phyloP scores from a whole-genome alignment of 129 eudicot species.

The Artemisia tridentata region DNA sequence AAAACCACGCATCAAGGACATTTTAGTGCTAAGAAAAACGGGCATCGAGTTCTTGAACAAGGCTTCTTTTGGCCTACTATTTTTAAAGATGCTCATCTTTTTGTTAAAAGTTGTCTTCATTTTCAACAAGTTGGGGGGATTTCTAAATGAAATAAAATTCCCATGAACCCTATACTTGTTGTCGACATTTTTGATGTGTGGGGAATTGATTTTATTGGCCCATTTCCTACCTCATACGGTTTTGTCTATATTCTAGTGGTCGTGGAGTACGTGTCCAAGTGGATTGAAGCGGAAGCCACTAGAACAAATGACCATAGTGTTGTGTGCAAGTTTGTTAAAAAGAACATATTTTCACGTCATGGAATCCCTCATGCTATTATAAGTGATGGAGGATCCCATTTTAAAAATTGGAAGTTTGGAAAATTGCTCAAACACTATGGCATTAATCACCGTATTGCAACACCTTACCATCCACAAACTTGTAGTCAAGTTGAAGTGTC shows the following conservation, averaged over 20 bases:
- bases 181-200: constrained; percentile 6
- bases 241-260: background rate
- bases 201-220: constrained; percentile 7
- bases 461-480: background rate
- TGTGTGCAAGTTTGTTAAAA: background rate
- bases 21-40: background rate
- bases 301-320: background rate
- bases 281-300: background rate
- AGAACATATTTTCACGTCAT: background rate
- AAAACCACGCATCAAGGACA: too few relatives aligned
- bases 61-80: constrained; percentile 6
- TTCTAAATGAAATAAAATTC: background rate
- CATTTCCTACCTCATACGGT: background rate
- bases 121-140: background rate
- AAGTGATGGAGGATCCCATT: constrained; percentile 3
- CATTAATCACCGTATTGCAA: background rate
- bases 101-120: background rate
- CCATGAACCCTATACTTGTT: background rate
- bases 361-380: background rate
- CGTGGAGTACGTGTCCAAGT: background rate
- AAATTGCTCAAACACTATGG: background rate
- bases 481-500: background rate
- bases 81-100: background rate
- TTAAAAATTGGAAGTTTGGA: background rate
- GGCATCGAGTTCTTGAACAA: background rate